phyloP scores from a whole-genome alignment of 805 yeast genomes.

The Schwanniomyces pseudopolymorphus region DNA sequence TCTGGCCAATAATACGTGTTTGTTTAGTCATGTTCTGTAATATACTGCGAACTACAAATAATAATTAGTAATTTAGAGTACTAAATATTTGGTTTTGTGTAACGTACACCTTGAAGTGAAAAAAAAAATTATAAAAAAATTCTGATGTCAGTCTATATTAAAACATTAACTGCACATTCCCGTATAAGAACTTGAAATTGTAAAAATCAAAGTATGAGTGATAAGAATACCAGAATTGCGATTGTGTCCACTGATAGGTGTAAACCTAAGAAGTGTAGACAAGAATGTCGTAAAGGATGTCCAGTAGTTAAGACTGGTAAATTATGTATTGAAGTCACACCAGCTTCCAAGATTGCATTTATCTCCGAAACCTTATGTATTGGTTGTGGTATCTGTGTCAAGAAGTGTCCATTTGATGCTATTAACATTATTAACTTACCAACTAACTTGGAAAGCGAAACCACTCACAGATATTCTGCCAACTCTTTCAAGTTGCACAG shows the following conservation, averaged over 20 bases:
- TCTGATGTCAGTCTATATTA: neutral
- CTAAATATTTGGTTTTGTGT: neutral
- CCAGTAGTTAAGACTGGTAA: slow-evolving; percentile 98
- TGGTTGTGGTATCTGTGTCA: slow-evolving; percentile 99
- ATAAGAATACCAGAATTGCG: slow-evolving; percentile 80
- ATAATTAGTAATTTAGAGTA: neutral
- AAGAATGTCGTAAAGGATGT: slow-evolving; percentile 95
- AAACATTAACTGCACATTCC: slow-evolving; percentile 2
- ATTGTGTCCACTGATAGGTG: slow-evolving; percentile 92
- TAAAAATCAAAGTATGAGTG: slow-evolving; percentile 18
- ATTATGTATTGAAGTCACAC: slow-evolving; percentile 93
- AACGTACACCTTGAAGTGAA: neutral
- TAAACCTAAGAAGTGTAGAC: slow-evolving; percentile 98
- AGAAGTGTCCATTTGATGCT: slow-evolving; percentile 98
- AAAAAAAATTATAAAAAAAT: neutral
- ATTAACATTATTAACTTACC: slow-evolving; percentile 94
- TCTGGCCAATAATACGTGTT: slow-evolving; percentile 17
- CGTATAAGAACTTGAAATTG: neutral
- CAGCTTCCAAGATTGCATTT: slow-evolving; percentile 88
- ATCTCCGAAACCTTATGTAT: slow-evolving; percentile 93
- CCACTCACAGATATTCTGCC: slow-evolving; percentile 96
- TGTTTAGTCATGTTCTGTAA: slow-evolving; percentile 23
- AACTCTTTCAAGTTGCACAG: slow-evolving; percentile 96
- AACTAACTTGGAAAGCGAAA: slow-evolving; percentile 87
- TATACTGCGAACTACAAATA: slow-evolving; percentile 4